Conservation (phyloP, 768 basidiomycete species). For the Astraeus odoratus region DNA sequence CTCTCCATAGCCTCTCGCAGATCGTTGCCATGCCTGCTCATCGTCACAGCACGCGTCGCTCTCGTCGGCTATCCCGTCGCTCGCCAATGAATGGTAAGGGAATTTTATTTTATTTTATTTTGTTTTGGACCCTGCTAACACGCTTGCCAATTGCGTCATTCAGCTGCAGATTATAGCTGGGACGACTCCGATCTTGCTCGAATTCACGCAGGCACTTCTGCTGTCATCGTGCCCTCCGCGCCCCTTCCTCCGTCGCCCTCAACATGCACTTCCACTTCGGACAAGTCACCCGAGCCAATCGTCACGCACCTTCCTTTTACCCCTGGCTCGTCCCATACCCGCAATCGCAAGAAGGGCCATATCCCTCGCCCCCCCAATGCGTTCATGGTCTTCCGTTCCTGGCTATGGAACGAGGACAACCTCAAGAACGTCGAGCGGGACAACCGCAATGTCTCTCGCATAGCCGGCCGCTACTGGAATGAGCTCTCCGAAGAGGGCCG, state of each 20-base stretch:
- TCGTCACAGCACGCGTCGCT: slow-evolving; percentile 33
- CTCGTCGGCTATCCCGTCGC: slow-evolving; percentile 38
- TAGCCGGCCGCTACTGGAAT: slow-evolving; percentile 67
- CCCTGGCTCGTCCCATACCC: slow-evolving; percentile 34
- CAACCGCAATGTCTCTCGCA: slow-evolving; percentile 66
- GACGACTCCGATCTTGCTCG: slow-evolving; percentile 18
- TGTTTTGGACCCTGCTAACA: slow-evolving; percentile 26
- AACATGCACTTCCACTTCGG: slow-evolving; percentile 8
- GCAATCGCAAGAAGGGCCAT: slow-evolving; percentile 39
- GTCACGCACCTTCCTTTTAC: slow-evolving; percentile 22
- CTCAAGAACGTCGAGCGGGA: slow-evolving; percentile 52
- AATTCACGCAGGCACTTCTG: slow-evolving; percentile 15
- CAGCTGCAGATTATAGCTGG: slow-evolving; percentile 24
- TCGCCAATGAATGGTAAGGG: slow-evolving; percentile 28
- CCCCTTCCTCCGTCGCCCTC: slow-evolving; percentile 15
- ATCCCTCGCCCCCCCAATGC: slow-evolving; percentile 79
- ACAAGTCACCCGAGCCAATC: slow-evolving; percentile 5
- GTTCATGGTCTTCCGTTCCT: slow-evolving; percentile 78
- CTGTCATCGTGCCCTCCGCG: slow-evolving; percentile 3
- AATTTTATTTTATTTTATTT: slow-evolving; percentile 12
- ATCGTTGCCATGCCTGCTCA: slow-evolving; percentile 24
- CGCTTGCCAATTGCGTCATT: slow-evolving; percentile 25
- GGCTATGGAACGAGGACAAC: slow-evolving; percentile 47
- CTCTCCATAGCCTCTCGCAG: slow-evolving; percentile 1
- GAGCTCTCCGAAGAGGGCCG: slow-evolving; percentile 41